phyloP scores from a whole-genome alignment of 345 rosid species.

The Eucalyptus regnans region DNA sequence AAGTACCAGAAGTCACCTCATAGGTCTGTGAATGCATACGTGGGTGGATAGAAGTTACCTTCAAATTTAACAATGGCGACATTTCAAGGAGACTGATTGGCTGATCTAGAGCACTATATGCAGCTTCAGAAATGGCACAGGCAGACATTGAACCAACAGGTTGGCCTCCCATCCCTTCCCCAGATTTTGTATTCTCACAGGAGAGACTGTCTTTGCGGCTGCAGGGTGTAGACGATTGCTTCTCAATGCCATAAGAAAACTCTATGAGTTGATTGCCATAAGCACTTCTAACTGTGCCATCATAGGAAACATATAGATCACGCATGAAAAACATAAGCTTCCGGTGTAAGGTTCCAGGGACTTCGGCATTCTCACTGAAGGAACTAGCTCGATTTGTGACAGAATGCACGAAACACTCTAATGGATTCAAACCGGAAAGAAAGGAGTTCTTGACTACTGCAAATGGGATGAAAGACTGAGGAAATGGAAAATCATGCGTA shows the following conservation, averaged over 20 bases:
- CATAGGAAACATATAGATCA: constrained; percentile 60
- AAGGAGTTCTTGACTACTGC: constrained; percentile 72
- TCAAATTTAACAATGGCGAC: constrained; percentile 61
- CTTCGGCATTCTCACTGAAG: constrained; percentile 90
- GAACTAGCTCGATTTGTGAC: constrained; percentile 76
- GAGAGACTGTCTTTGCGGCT: background rate
- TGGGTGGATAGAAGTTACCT: constrained; percentile 22
- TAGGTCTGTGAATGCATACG: background rate
- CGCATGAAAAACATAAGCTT: constrained; percentile 86
- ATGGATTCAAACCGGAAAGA: constrained; percentile 65
- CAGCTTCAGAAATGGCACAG: constrained; percentile 87
- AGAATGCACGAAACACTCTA: constrained; percentile 80
- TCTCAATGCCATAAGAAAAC: constrained; percentile 42
- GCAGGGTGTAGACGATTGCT: background rate
- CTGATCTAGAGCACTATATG: constrained; percentile 92
- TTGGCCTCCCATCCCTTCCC: constrained; percentile 39
- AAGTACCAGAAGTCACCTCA: background rate
- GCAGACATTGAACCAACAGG: constrained; percentile 80
- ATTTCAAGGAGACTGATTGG: constrained; percentile 82
- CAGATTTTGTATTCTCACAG: background rate
- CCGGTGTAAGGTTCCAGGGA: constrained; percentile 80
- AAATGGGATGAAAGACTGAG: constrained; percentile 55
- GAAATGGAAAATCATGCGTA: constrained; percentile 9
- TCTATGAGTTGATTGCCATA: constrained; percentile 77
- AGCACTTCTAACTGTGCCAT: constrained; percentile 79